Percentiles rank a stretch among this genome's conserved stretches.
phyloP scores from a whole-genome alignment of 2,329 filamentous ascomycete species.

The Coniochaeta sp. region DNA sequence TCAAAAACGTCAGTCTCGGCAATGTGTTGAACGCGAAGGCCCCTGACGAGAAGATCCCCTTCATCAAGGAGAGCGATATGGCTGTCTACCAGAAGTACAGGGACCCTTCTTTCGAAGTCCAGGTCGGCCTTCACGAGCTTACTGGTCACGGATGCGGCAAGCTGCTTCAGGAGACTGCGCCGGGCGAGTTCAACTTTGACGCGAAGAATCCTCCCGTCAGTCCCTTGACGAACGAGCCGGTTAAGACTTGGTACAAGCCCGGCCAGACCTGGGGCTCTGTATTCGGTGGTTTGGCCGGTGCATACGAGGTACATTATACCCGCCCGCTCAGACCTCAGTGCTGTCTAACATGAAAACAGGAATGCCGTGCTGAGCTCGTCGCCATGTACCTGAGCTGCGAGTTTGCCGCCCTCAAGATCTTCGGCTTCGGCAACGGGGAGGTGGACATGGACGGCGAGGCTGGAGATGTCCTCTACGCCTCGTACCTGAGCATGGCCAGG shows the following conservation, averaged over 20 bases:
- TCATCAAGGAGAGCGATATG: constrained; percentile 74
- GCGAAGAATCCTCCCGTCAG: constrained; percentile 71
- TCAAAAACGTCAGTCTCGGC: constrained; percentile 86
- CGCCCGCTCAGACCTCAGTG: too few species aligned
- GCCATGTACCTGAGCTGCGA: constrained; percentile 89
- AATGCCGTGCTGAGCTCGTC: constrained; percentile 89
- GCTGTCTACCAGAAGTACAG: constrained; percentile 75
- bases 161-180: constrained; percentile 79
- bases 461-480: constrained; percentile 79
- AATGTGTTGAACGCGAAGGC: constrained; percentile 90
- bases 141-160: constrained; percentile 83
- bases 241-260: constrained; percentile 86
- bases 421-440: constrained; percentile 78
- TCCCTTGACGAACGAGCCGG: constrained; percentile 69
- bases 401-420: constrained; percentile 81
- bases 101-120: constrained; percentile 85
- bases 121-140: constrained; percentile 91
- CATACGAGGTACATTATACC: constrained; percentile 54
- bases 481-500: constrained; percentile 89
- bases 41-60: constrained; percentile 85
- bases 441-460: constrained; percentile 67
- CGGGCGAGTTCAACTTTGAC: constrained; percentile 85
- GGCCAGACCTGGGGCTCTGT: constrained; percentile 93
- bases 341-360: constrained; percentile 25
- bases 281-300: constrained; percentile 79